A percentile compares a stretch with the other conserved stretches of the same genome.
Evolutionary conservation across 108 stramenopile genomes (phyloP).

Genomic region (Seminavis robusta): DNA sequence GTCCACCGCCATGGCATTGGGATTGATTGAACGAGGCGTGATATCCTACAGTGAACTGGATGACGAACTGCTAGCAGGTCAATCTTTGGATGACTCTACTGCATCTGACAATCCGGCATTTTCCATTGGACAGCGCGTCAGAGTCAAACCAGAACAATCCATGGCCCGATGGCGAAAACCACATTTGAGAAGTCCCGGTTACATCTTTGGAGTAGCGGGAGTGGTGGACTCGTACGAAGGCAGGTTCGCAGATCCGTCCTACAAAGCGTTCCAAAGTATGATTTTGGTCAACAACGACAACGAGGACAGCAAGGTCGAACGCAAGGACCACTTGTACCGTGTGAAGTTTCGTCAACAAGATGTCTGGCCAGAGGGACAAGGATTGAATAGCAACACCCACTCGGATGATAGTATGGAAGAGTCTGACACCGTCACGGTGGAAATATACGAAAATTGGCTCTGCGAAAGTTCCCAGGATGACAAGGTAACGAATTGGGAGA

Average conservation of each 20-base stretch:
- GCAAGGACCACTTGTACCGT: conserved; percentile 32
- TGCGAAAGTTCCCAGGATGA: conserved; percentile 10
- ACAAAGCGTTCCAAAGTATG: too few species aligned
- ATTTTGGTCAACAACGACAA: too few species aligned
- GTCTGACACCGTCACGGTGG: conserved; percentile 36
- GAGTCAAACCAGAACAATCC: conserved; percentile 26
- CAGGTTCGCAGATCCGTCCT: conserved; percentile 38
- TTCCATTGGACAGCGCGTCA: conserved; percentile 31
- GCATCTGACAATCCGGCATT: background rate
- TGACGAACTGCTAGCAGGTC: conserved; percentile 23
- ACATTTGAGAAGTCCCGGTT: conserved; percentile 50
- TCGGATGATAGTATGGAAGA: background rate
- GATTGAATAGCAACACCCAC: background rate
- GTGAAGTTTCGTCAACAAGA: conserved; percentile 26
- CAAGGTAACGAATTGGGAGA: conserved; percentile 14
- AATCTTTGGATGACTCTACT: background rate
- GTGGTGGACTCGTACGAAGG: conserved; percentile 32
- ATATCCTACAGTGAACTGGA: conserved; percentile 28
- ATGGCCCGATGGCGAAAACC: conserved; percentile 40
- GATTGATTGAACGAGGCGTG: conserved; percentile 28
- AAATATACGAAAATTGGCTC: conserved; percentile 59
- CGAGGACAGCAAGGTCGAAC: conserved; percentile 29
- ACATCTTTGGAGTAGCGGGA: conserved; percentile 46
- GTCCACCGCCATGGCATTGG: conserved; percentile 35
- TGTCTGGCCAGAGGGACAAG: conserved; percentile 30